phyloP scores from a whole-genome alignment of 169 alveolate species.

The Theileria equi region DNA sequence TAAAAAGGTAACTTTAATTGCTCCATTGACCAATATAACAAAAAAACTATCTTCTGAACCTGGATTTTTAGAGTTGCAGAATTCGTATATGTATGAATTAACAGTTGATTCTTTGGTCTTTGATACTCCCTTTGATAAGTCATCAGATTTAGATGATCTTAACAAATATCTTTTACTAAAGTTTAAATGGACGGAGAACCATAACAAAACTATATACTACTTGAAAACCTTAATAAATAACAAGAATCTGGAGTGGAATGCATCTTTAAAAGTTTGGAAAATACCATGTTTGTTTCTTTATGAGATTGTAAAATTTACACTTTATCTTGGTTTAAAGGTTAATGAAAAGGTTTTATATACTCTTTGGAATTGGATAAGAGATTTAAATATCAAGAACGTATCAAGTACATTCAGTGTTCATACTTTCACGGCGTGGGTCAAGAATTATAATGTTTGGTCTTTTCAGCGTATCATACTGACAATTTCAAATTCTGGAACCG shows the following conservation, averaged over 20 bases:
- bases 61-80: constrained; percentile 1
- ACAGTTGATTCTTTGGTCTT: not conserved
- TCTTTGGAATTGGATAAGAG: constrained; percentile 41
- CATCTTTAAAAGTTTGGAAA: constrained; percentile 39
- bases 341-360: constrained; percentile 21
- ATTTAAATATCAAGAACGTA: constrained; percentile 15
- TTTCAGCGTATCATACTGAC: constrained; percentile 32
- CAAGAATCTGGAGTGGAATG: constrained; percentile 47
- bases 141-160: not conserved
- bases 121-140: too few relatives aligned
- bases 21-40: not conserved
- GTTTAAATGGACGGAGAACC: constrained; percentile 46
- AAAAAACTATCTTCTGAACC: not conserved
- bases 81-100: constrained; percentile 5
- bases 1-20: constrained; percentile 6
- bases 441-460: constrained; percentile 27
- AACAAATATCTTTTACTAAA: constrained; percentile 5
- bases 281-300: constrained; percentile 14
- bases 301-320: constrained; percentile 36
- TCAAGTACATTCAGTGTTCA: constrained; percentile 26
- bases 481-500: not conserved
- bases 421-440: constrained; percentile 34
- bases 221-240: constrained; percentile 41
- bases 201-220: constrained; percentile 38
- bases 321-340: constrained; percentile 35